phyloP scores from a whole-genome alignment of 2,329 filamentous ascomycete genomes.

The Hypoxylon sp. region DNA sequence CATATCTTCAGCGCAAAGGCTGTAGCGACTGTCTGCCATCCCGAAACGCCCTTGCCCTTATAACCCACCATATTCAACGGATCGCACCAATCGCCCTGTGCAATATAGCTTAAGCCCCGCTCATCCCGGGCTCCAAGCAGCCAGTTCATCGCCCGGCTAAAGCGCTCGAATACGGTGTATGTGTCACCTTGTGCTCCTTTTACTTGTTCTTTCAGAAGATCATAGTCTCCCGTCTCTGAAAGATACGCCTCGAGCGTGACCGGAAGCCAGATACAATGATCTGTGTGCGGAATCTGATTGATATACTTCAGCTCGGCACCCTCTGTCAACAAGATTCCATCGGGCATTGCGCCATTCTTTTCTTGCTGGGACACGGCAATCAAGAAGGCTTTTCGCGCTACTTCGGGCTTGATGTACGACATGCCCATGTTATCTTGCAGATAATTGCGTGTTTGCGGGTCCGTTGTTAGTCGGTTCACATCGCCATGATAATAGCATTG shows the following conservation, averaged over 20 bases:
- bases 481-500: conserved; percentile 68
- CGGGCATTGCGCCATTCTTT: conserved; percentile 63
- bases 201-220: conserved; percentile 55
- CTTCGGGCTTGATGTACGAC: conserved; percentile 62
- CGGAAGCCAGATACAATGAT: conserved; percentile 67
- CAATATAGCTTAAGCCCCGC: conserved; percentile 64
- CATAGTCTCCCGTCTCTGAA: conserved; percentile 63
- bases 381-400: conserved; percentile 58
- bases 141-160: conserved; percentile 67
- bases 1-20: conserved; percentile 62
- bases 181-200: conserved; percentile 53
- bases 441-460: conserved; percentile 67
- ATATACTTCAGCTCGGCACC: conserved; percentile 68
- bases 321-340: conserved; percentile 62
- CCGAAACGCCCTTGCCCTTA: conserved; percentile 65
- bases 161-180: conserved; percentile 62
- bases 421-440: conserved; percentile 70
- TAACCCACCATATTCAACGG: conserved; percentile 71
- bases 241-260: conserved; percentile 64
- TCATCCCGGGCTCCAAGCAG: conserved; percentile 59
- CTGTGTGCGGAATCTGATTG: conserved; percentile 68
- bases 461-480: conserved; percentile 65
- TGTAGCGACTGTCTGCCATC: conserved; percentile 66
- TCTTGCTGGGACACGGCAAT: conserved; percentile 63
- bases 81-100: conserved; percentile 68